phyloP scores from a whole-genome alignment of 73 alveolate species.

The Paramecium biaurelia region DNA sequence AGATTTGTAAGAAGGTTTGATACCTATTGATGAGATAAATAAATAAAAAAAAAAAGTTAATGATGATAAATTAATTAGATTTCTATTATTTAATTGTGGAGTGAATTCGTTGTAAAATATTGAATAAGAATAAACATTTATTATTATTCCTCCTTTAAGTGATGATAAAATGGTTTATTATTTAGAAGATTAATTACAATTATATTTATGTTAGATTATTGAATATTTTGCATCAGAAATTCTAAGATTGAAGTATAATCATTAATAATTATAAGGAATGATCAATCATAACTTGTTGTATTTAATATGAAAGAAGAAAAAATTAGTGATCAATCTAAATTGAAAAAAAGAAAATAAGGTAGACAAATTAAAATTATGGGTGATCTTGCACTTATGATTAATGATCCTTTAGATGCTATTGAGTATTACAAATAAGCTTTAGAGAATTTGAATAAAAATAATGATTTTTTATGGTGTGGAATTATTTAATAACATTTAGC shows the following conservation, averaged over 20 bases:
- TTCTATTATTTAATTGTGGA: not conserved
- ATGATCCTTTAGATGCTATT: not conserved
- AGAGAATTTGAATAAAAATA: not conserved
- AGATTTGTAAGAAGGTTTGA: not conserved
- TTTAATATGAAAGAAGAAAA: conserved; percentile 37
- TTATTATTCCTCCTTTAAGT: conserved; percentile 9
- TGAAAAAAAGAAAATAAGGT: conserved; percentile 25
- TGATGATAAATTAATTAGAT: conserved; percentile 26
- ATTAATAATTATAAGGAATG: not conserved
- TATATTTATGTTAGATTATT: not conserved
- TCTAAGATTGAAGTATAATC: not conserved
- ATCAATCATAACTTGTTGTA: not conserved
- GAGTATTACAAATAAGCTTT: conserved; percentile 18
- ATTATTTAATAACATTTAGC: not conserved
- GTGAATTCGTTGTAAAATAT: not conserved
- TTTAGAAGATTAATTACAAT: not conserved
- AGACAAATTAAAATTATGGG: conserved; percentile 39
- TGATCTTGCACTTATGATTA: not conserved
- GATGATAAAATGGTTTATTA: conserved; percentile 47
- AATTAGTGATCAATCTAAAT: not conserved
- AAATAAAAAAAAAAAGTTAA: not conserved
- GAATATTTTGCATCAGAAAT: conserved; percentile 45
- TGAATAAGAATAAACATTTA: not conserved
- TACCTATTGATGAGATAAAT: not conserved
- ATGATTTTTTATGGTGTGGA: conserved; percentile 37